Conservation (phyloP, 768 basidiomycete species). For the Psilocybe subaeruginosa region DNA sequence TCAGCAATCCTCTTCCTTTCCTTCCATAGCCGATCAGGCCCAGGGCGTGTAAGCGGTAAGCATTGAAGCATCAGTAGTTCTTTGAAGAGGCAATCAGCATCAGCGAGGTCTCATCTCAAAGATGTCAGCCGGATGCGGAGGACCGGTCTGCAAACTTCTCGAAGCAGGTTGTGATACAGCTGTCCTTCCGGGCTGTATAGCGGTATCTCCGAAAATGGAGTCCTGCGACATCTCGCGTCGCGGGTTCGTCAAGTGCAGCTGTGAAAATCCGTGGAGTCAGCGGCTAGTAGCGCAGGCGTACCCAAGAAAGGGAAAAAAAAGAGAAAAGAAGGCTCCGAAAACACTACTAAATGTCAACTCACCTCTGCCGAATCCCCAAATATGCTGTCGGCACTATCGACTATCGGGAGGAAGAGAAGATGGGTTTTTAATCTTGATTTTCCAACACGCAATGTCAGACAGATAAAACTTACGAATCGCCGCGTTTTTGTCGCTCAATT, state of each 20-base stretch:
- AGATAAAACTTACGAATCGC: slow-evolving; percentile 42
- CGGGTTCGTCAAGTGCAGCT: slow-evolving; percentile 39
- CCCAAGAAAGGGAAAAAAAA: neutral
- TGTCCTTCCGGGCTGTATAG: slow-evolving; percentile 13
- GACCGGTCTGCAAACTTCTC: slow-evolving; percentile 13
- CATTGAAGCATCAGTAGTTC: neutral
- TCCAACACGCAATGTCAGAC: neutral
- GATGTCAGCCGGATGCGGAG: slow-evolving; percentile 24
- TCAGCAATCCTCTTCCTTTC: neutral
- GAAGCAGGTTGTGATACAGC: slow-evolving; percentile 13
- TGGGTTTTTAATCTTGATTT: neutral
- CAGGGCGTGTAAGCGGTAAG: neutral
- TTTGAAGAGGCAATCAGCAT: slow-evolving; percentile 5
- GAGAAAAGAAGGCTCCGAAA: neutral
- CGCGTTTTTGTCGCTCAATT: slow-evolving; percentile 54
- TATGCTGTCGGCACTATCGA: slow-evolving; percentile 36
- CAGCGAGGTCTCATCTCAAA: slow-evolving; percentile 37
- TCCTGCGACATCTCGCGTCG: slow-evolving; percentile 29
- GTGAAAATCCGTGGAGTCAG: slow-evolving; percentile 3
- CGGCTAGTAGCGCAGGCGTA: neutral
- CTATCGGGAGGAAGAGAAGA: slow-evolving; percentile 25
- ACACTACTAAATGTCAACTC: too few relatives aligned
- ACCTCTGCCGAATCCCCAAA: too few relatives aligned
- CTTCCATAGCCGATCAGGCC: neutral
- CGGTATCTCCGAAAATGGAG: slow-evolving; percentile 15